A percentile compares a stretch with the other conserved stretches of the same genome.
These are phyloP conservation scores for Oenanthe javanica DNA, from an alignment of 140 eudicot genomes.

Conservation along the genomic window DNA sequence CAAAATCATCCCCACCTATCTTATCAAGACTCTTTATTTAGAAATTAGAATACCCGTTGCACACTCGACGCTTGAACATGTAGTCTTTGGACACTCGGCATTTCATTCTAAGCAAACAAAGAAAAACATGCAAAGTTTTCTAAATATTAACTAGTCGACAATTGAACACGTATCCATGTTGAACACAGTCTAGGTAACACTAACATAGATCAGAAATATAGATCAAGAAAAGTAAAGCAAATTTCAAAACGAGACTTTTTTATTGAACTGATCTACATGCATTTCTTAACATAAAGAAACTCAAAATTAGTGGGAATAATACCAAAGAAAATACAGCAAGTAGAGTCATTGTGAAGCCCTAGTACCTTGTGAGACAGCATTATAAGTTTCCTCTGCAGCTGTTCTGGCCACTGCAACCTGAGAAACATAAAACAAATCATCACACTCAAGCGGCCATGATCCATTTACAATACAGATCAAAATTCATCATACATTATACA, in stretches of 20 bases:
- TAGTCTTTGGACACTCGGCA: background rate
- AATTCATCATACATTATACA: too few species aligned
- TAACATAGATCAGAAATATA: background rate
- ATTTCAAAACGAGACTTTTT: background rate
- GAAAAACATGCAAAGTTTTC: too few species aligned
- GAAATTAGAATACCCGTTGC: background rate
- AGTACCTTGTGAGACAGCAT: constrained; percentile 49
- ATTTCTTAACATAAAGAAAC: background rate
- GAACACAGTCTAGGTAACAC: background rate
- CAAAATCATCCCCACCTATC: background rate
- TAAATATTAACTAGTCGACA: background rate
- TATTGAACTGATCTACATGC: background rate
- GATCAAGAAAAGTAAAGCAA: background rate
- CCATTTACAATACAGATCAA: background rate
- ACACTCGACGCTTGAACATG: background rate
- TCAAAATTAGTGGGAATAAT: background rate
- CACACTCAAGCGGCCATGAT: background rate
- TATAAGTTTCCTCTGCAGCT: constrained; percentile 63
- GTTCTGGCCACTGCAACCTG: constrained; percentile 73
- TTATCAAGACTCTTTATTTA: background rate
- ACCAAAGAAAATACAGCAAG: background rate
- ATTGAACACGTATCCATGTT: background rate
- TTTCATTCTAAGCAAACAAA: too few species aligned
- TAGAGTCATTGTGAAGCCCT: background rate
- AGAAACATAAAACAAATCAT: background rate